Evolutionary conservation across 1,284 basidiomycete species (phyloP), one percentile per base, ranked within the genome.

Genomic region (Ceratobasidium papillatum): DNA sequence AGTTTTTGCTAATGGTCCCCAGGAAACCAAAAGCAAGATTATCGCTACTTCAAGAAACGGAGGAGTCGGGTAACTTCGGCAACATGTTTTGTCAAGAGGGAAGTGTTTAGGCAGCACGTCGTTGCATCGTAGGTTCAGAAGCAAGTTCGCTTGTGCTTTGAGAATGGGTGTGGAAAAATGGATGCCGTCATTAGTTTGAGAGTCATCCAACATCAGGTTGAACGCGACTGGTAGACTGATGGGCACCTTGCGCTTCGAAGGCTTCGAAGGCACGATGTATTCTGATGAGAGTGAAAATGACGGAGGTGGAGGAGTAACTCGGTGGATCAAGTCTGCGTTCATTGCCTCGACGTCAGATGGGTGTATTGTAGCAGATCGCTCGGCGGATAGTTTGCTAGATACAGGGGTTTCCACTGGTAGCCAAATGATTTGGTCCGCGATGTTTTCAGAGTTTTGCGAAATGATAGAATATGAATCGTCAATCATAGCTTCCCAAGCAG

Each of bases 71-170:
- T 96, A 95, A 45, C 85, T 84, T 76, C 87, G 88, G 81, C 94
- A 97, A 81, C 94, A 97, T 0, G 93, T 93, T 80, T 93, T 94
- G 80, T 91, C 89, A 80, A 90, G 85, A 1, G 93, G 91, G 80
- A 89, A 90, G 41, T 81, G 83, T 80, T 91, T 90, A 34, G 92
- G 87, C 77, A 94, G 84, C 12, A 83, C 82, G 71, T 94, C 87
- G 80, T 96, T 96, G 81, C 94, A 97, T 51, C 88, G 87, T 76
- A 93, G 81, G 76, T 94, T 94, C n/a, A 95, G 84, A 52, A 97
- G 82, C 58, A 96, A 84, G 77, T 90, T 90, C 7, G 93, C 91
- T 81, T 96, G 94, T 73, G 87, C 84, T 77, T 86, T 86, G 77
- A 91, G 85, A 51, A 95, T 81, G 38, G 84, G 79, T 74, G 89